Base-by-base conservation (phyloP, 768 basidiomycete genomes). In the Heimioporus sp. region DNA sequence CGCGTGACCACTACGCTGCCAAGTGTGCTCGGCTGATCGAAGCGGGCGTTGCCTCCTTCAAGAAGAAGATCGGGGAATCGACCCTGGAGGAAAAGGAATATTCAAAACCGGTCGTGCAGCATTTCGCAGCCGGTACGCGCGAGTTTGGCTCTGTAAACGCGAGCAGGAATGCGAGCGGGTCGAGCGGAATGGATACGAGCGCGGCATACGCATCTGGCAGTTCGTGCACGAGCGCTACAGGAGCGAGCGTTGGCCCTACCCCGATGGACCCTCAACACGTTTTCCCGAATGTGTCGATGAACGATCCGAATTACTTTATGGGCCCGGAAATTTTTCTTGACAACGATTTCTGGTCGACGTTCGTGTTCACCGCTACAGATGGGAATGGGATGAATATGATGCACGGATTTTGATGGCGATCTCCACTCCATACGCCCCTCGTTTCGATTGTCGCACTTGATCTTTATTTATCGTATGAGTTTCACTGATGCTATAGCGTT, bases 1-100 rank as follows among this genome's bases (percentile, higher is more conserved):
- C 74, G 4, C 68, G 67, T 1, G 76, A 77, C 43, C 76, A 77
- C 52, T 58, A 65, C 2, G 61, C 76, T 3, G 72, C 72, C 38
- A 75, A 68, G 42, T 75, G 74, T 40, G 72, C 76, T n/a, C 72
- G 74, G 45, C 48, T 77, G 4, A 73, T 77, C 13, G 65, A 68
- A 17, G 62, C 70, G 31, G 63, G 69, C 0, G 60, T 67, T 42
- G 48, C 63, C 17, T 60, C 68, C 35, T 72, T 71, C 39, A 63
- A 57, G 52, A 62, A 52, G 55, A 66, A 66, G 53, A 43, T 61
- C 52, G 58, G 69, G 49, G 59, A 62, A 46, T 38, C 59, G 34
- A 57, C 61, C 35, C 51, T 50, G 50, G 56, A 60, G 52, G 39
- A 51, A 34, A 56, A 53, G 34, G 63, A 61, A 32, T 57, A 58